Evolutionary conservation across 1,139 yeast species (phyloP), one percentile per base, ranked within the genome.

Genomic region (Hyphopichia fennica): DNA sequence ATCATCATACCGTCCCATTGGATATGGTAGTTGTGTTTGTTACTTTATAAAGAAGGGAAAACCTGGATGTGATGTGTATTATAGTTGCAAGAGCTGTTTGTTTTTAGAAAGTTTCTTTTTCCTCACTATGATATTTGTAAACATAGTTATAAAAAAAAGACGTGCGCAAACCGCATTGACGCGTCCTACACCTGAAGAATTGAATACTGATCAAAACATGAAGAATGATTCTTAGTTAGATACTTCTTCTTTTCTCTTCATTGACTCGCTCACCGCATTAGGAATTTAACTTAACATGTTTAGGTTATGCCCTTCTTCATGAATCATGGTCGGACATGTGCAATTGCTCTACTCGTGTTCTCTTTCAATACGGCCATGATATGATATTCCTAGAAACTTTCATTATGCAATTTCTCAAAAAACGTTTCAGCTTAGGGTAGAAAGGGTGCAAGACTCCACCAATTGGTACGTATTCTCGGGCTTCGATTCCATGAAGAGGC

Each of bases 1-100:
- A 23, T 45, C 45, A 28, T 43, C 46, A 32, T 35, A 38, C 16
- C n/a, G 16, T 16, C 41, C 44, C 45, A 43, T 43, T n/a, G 20
- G 34, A 11, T 25, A 11, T 25, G 28, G 13, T 15, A 13, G 15
- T 11, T n/a, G n/a, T n/a, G 15, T 27, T 23, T 7, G 27, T 11
- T 23, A 11, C 11, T 8, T 11, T 11, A 23, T 7, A 23, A 23
- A 23, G 27, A 23, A 8, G 11, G 27, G 27, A 23, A 7, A 8
- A 23, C n/a, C n/a, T 20, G 23, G 9, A 20, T 20, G 23, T 20
- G 13, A 11, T 25, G 4, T 9, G 11, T 25, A 4, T 8, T 25
- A 9, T 25, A 29, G 32, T 29, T 29, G 32, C 32, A 29, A 29
- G 16, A 14, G 3, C 17, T 29, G 16, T 25, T 10, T 29, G 5